phyloP scores from a whole-genome alignment of 2,329 filamentous ascomycete species.

The Plectosphaerella sp. region DNA sequence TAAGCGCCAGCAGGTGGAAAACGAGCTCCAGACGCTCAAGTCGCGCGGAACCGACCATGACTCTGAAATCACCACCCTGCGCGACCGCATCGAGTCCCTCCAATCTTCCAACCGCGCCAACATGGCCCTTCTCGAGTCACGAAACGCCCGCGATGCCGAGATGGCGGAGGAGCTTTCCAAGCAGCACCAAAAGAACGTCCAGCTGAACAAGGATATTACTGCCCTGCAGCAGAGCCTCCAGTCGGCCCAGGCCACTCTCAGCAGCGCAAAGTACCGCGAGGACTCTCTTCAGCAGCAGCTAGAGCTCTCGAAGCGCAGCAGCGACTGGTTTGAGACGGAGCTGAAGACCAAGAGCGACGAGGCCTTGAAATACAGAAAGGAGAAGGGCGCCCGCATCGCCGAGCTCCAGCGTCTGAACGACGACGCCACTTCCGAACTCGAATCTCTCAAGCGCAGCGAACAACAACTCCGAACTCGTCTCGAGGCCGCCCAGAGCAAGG shows the following conservation, averaged over 20 bases:
- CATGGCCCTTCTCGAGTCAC: slow-evolving; percentile 81
- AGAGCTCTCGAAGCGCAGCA: slow-evolving; percentile 80
- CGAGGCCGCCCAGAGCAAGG: slow-evolving; percentile 79
- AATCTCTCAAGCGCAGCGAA: slow-evolving; percentile 75
- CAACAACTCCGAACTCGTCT: slow-evolving; percentile 75
- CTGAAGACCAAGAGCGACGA: slow-evolving; percentile 87
- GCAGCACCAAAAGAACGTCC: slow-evolving; percentile 83
- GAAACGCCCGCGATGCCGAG: slow-evolving; percentile 79
- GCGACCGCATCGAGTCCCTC: slow-evolving; percentile 77
- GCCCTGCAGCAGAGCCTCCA: slow-evolving; percentile 80
- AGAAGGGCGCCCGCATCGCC: slow-evolving; percentile 85
- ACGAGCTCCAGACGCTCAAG: slow-evolving; percentile 74
- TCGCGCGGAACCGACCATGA: slow-evolving; percentile 70
- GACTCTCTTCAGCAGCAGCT: slow-evolving; percentile 88
- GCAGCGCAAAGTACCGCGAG: slow-evolving; percentile 83
- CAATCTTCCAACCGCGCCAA: slow-evolving; percentile 92
- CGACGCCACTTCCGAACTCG: slow-evolving; percentile 72
- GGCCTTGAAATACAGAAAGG: slow-evolving; percentile 85
- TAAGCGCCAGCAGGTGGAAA: slow-evolving; percentile 68
- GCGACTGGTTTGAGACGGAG: slow-evolving; percentile 90
- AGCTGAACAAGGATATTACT: slow-evolving; percentile 78
- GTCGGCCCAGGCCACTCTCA: slow-evolving; percentile 72
- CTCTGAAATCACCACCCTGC: slow-evolving; percentile 70
- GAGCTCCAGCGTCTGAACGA: slow-evolving; percentile 87
- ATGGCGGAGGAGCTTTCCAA: slow-evolving; percentile 81